Evolutionary conservation across 2,329 filamentous ascomycete genomes (phyloP).

Genomic region (Hypomyces perniciosus): DNA sequence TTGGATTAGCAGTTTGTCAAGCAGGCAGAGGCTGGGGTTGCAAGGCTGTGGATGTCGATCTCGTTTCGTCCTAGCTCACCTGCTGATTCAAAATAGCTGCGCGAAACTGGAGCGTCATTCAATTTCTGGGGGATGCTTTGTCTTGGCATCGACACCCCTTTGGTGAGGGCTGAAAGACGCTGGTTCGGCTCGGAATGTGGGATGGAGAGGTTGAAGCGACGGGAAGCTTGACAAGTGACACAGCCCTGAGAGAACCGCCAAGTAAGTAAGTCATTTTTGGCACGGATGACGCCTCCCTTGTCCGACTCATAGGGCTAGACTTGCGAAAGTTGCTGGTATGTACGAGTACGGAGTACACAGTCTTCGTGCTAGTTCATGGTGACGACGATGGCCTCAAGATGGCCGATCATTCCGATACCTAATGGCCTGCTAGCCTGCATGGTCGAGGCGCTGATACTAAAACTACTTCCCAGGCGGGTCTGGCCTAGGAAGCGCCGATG

Average conservation of each 20-base stretch:
- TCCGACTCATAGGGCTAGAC: no score
- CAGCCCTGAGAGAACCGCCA: neutral
- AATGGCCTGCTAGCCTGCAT: neutral
- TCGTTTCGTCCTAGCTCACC: constrained; percentile 9
- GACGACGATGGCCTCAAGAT: neutral
- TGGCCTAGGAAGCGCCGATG: neutral
- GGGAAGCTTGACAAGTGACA: neutral
- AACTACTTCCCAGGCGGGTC: neutral
- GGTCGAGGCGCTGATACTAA: neutral
- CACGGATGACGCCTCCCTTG: neutral
- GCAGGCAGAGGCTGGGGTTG: neutral
- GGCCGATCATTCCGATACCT: neutral
- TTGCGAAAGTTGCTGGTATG: no score
- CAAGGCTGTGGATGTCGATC: constrained; percentile 6
- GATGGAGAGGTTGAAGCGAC: neutral
- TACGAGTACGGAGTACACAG: no score
- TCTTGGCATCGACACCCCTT: neutral
- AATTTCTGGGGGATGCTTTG: constrained; percentile 2
- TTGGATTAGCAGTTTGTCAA: no score
- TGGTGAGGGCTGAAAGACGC: neutral
- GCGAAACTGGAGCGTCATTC: constrained; percentile 3
- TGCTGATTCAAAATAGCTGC: constrained; percentile 9
- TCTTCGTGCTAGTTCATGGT: no score
- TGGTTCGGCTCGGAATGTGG: neutral
- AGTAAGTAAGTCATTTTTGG: neutral